phyloP scores from a whole-genome alignment of 2,329 filamentous ascomycete species.

The Aspergillus brunneoviolaceus region DNA sequence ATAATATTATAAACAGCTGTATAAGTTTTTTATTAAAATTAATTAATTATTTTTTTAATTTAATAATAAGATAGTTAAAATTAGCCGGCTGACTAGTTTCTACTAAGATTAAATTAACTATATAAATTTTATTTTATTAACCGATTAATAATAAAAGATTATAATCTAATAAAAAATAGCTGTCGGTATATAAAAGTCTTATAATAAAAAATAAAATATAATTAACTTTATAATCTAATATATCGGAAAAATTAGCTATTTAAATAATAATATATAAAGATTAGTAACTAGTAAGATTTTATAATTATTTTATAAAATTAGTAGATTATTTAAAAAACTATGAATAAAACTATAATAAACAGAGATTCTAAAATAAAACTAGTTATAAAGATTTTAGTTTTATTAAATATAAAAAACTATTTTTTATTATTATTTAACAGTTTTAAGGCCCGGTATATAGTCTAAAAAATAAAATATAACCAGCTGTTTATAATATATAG shows the following conservation, averaged over 20 bases:
- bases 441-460: no score
- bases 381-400: not conserved
- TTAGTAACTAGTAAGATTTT: not conserved
- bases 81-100: not conserved
- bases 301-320: not conserved
- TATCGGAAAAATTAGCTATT: not conserved
- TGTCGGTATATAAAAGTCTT: not conserved
- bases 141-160: not conserved
- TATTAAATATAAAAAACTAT: not conserved
- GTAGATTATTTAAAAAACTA: not conserved
- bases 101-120: not conserved
- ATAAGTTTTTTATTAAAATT: not conserved
- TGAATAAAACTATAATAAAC: not conserved
- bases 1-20: not conserved
- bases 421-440: not conserved
- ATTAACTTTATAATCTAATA: not conserved
- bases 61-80: not conserved
- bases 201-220: not conserved
- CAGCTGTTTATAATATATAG: no score
- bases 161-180: not conserved
- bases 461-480: not conserved
- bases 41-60: not conserved
- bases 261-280: not conserved
- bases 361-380: not conserved
- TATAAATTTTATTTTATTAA: not conserved